Base-by-base conservation (phyloP, 2,329 filamentous ascomycete genomes). In the Alternaria viburni region DNA sequence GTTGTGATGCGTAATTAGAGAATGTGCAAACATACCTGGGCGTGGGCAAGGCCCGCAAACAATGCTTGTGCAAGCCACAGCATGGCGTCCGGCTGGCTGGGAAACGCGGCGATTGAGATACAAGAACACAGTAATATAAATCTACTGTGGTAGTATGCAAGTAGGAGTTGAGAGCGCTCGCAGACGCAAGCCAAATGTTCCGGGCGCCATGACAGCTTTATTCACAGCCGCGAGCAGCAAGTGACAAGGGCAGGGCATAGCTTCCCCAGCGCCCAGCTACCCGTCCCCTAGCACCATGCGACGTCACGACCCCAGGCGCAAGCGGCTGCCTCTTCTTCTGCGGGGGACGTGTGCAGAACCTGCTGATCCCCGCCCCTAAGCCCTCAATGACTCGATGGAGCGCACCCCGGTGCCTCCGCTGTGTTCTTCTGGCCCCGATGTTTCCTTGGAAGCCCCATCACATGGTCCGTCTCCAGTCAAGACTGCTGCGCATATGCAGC, bases 21-120 rank as follows among this genome's bases (percentile, higher is more conserved):
- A 60, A 66, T 59, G 61, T 62, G 63, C 61, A 55, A 21, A 73
- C 76, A 60, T 70, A 79, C 76, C 59, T 76, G 76, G 61, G 76
- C 77, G 36, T 68, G 63, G 46, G 68, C 74, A 55, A 77, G 67
- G 68, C 70, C 63, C 57, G 71, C 74, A 69, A 77, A 69, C 63
- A 78, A 73, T 70, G 74, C 71, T 70, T 73, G 73, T 64, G 71
- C 72, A 69, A 77, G 77, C 76, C 77, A 74, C 71, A 72, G 63
- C 76, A 79, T 79, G 72, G 68, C 71, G 75, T 71, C 58, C 58
- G 59, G 66, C 60, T 73, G 68, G 58, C 65, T 66, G 62, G 62
- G 65, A 51, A 63, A 66, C 61, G 61, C 52, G 19, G 49, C 47
- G 7, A 28, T 12, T 47, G 58, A 65, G 59, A 32, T 58, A 52